A percentile compares a stretch with the other conserved stretches of the same genome.
These are phyloP conservation scores for Chalciporus sp. DNA, from an alignment of 1,284 basidiomycete genomes.

Conservation along the genomic window DNA sequence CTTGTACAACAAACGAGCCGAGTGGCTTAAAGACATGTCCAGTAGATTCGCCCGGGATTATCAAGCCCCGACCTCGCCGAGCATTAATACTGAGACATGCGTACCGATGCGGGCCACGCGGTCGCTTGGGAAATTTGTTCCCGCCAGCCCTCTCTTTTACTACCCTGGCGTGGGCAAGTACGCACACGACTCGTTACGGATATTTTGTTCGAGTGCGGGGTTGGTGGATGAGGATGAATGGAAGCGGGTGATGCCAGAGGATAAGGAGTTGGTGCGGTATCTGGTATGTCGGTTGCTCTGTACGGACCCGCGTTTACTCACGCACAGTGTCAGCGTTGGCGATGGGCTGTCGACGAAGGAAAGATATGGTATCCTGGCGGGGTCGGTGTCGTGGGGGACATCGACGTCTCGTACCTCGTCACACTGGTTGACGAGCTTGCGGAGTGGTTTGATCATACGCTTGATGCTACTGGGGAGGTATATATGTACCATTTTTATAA, in stretches of 20 bases:
- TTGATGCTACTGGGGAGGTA: conserved; percentile 43
- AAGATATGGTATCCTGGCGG: conserved; percentile 49
- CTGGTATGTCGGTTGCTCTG: conserved; percentile 42
- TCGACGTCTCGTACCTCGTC: conserved; percentile 40
- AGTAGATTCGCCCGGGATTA: conserved; percentile 45
- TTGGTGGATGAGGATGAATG: conserved; percentile 43
- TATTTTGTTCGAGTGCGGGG: conserved; percentile 48
- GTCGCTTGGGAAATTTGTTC: conserved; percentile 5
- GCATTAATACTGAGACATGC: neutral
- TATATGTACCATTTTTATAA: conserved; percentile 30
- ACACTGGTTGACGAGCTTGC: conserved; percentile 40
- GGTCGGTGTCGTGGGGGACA: conserved; percentile 40
- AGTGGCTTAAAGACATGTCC: conserved; percentile 53
- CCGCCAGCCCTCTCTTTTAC: conserved; percentile 50
- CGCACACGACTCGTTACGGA: conserved; percentile 68
- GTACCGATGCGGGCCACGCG: neutral
- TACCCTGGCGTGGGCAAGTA: conserved; percentile 62
- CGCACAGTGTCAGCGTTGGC: conserved; percentile 51
- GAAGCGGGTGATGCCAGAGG: conserved; percentile 56
- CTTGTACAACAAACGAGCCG: conserved; percentile 51
- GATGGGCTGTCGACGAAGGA: conserved; percentile 55
- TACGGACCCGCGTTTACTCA: neutral
- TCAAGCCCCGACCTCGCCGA: conserved; percentile 25
- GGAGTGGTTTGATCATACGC: conserved; percentile 22
- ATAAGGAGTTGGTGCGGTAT: conserved; percentile 64